A percentile compares a stretch with the other conserved stretches of the same genome.
These are phyloP conservation scores for Phoma sp. DNA, from an alignment of 2,329 filamentous ascomycete species.

Conservation along the genomic window DNA sequence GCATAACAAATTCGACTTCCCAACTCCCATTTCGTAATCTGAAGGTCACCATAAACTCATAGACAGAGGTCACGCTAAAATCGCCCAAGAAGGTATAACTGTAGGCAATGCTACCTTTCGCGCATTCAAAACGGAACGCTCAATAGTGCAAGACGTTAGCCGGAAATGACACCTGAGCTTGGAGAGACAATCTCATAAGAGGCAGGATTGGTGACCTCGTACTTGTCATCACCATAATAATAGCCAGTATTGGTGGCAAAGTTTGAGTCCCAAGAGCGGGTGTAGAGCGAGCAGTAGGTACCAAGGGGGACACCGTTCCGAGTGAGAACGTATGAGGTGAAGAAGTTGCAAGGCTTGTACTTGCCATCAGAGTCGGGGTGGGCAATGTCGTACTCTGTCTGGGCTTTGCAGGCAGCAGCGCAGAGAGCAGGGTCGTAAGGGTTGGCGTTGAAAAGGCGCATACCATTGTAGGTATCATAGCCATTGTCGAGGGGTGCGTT, in stretches of 20 bases:
- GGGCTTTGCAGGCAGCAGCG: slow-evolving; percentile 2
- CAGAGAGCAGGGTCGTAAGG: slow-evolving; percentile 1
- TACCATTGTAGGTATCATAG: slow-evolving; percentile 4
- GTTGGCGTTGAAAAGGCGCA: background rate
- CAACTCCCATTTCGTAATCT: too few species aligned
- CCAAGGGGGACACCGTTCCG: slow-evolving; percentile 37
- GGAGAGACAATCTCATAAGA: background rate
- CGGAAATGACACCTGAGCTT: background rate
- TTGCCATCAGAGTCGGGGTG: background rate
- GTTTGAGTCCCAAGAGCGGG: slow-evolving; percentile 16
- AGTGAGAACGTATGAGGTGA: slow-evolving; percentile 40
- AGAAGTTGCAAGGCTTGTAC: slow-evolving; percentile 37
- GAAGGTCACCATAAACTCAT: too few species aligned
- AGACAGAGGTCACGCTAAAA: too few species aligned
- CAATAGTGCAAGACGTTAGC: background rate
- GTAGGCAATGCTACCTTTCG: too few species aligned
- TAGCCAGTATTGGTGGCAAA: slow-evolving; percentile 4
- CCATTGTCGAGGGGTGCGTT: slow-evolving; percentile 9
- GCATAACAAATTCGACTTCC: too few species aligned
- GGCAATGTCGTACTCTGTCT: slow-evolving; percentile 1
- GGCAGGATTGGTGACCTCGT: background rate
- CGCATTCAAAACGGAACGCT: too few species aligned
- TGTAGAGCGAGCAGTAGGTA: slow-evolving; percentile 33
- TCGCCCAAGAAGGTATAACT: too few species aligned
- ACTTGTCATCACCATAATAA: background rate